Conservation (phyloP, 2,329 filamentous ascomycete genomes). For the Bipolaris sorokiniana region DNA sequence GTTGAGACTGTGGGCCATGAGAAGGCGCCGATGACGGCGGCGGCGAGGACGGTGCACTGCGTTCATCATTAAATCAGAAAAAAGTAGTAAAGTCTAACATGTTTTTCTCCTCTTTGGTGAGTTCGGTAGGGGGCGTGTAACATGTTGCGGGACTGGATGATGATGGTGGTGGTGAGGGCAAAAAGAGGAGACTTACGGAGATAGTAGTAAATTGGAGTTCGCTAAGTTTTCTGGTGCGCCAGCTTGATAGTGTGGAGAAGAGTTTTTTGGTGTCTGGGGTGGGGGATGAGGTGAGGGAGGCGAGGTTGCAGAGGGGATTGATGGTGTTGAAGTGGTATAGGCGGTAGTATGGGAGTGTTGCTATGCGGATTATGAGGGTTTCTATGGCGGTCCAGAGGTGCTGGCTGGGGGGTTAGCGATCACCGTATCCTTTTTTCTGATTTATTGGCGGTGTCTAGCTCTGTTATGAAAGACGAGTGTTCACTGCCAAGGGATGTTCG, state of each 20-base stretch:
- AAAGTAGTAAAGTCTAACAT: too few relatives aligned
- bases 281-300: background rate
- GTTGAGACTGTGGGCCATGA: background rate
- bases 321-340: slow-evolving; percentile 3
- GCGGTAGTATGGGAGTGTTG: background rate
- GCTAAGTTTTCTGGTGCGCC: background rate
- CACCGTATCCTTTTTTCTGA: background rate
- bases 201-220: background rate
- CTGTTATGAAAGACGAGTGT: background rate
- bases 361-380: background rate
- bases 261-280: background rate
- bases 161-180: background rate
- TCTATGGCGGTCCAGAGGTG: background rate
- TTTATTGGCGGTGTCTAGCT: too few relatives aligned
- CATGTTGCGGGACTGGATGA: background rate
- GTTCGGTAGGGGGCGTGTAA: background rate
- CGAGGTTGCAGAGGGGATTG: background rate
- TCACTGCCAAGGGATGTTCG: background rate
- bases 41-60: slow-evolving; percentile 2
- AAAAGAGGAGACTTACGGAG: background rate
- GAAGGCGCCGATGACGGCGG: background rate
- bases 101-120: background rate
- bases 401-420: background rate
- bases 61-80: too few relatives aligned
- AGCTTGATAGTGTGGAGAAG: background rate